phyloP scores from a whole-genome alignment of 2,329 filamentous ascomycete genomes.

The Aphanocladium album region DNA sequence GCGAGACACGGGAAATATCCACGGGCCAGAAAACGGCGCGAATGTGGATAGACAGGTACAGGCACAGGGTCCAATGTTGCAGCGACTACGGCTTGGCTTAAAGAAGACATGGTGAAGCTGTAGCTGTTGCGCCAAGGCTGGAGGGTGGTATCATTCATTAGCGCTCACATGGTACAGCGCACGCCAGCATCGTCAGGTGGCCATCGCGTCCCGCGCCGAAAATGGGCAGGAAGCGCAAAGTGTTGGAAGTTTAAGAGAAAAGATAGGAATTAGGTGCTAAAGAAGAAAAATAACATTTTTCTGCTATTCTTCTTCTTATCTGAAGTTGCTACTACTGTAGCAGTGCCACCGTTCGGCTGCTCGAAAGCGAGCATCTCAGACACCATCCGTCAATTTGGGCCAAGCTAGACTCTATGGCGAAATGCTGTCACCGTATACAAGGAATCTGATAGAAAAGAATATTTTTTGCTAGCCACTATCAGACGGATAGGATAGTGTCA shows the following conservation, averaged over 20 bases:
- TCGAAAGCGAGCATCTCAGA: too few species aligned
- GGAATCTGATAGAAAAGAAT: too few species aligned
- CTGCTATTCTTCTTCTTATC: too few species aligned
- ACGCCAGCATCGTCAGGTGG: background rate
- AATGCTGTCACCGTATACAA: too few species aligned
- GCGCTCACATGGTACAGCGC: background rate
- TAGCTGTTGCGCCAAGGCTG: background rate
- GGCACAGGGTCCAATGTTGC: background rate
- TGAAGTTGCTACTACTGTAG: too few species aligned
- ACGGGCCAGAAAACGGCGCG: background rate
- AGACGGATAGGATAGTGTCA: too few species aligned
- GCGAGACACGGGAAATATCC: background rate
- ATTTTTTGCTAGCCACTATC: too few species aligned
- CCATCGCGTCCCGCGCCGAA: background rate
- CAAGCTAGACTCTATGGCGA: too few species aligned
- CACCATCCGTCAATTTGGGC: too few species aligned
- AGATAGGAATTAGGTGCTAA: too few species aligned
- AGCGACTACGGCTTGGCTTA: background rate
- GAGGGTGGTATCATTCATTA: background rate
- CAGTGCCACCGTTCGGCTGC: too few species aligned
- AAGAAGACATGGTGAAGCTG: background rate
- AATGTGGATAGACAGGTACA: background rate
- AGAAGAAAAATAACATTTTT: too few species aligned
- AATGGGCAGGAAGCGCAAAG: background rate
- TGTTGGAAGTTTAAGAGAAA: background rate